Conservation (phyloP, 129 eudicot species). For the Flaveria robusta region DNA sequence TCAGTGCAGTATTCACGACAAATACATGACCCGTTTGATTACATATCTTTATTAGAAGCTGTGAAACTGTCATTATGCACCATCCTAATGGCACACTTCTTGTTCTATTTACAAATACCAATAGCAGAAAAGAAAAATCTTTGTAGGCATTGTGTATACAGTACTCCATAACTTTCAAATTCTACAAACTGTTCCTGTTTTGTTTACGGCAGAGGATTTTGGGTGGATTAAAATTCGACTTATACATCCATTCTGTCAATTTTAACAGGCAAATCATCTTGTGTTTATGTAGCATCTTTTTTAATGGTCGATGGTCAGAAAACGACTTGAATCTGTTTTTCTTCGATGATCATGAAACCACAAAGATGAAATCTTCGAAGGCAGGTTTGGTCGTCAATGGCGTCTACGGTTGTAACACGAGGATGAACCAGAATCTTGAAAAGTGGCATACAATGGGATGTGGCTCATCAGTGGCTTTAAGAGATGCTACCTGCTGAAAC, state of each 20-base stretch:
- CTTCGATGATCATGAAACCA: too few relatives aligned
- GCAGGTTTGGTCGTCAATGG: neutral
- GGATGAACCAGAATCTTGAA: slow-evolving; percentile 29
- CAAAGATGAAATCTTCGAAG: neutral
- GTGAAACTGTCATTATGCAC: slow-evolving; percentile 9
- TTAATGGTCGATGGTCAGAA: slow-evolving; percentile 19
- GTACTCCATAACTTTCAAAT: slow-evolving; percentile 24
- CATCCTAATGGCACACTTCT: slow-evolving; percentile 15
- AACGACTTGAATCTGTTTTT: neutral
- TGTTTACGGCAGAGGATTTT: slow-evolving; percentile 15
- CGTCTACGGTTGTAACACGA: neutral
- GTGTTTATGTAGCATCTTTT: slow-evolving; percentile 11
- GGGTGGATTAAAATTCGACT: slow-evolving; percentile 19
- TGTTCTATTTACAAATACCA: slow-evolving; percentile 16
- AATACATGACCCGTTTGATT: neutral
- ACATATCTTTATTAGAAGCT: slow-evolving; percentile 24
- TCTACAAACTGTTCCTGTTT: slow-evolving; percentile 22
- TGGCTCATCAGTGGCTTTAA: slow-evolving; percentile 16
- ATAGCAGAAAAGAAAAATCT: slow-evolving; percentile 22
- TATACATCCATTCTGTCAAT: slow-evolving; percentile 4
- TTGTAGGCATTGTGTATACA: slow-evolving; percentile 37
- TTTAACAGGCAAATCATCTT: slow-evolving; percentile 16
- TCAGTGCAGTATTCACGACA: neutral
- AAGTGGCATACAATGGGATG: slow-evolving; percentile 18
- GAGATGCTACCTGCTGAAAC: slow-evolving; percentile 28